Percentiles rank a stretch among this genome's conserved stretches.
Conservation (phyloP, 2,329 filamentous ascomycete species). For the Colletotrichum sojae region DNA sequence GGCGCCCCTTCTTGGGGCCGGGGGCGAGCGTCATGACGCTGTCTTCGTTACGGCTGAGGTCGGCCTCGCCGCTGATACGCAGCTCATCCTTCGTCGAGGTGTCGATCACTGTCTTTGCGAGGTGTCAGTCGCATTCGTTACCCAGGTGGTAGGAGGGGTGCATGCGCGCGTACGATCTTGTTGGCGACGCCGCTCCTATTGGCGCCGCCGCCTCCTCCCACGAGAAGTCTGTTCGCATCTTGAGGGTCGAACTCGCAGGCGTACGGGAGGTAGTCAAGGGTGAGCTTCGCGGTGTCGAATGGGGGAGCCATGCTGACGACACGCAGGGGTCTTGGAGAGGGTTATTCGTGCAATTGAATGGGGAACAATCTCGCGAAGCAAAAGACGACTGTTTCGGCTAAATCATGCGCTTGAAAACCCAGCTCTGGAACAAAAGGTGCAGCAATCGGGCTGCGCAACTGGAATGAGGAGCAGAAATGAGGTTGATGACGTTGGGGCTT, state of each 20-base stretch:
- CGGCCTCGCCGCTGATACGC: slow-evolving; percentile 77
- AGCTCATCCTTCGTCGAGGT: slow-evolving; percentile 75
- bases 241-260: slow-evolving; percentile 89
- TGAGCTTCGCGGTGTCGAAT: slow-evolving; percentile 71
- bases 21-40: slow-evolving; percentile 87
- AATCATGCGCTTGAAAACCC: neutral
- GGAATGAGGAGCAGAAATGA: slow-evolving; percentile 1
- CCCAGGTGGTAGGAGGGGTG: neutral
- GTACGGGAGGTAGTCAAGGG: slow-evolving; percentile 87
- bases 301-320: slow-evolving; percentile 52
- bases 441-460: neutral
- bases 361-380: neutral
- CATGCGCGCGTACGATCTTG: slow-evolving; percentile 78
- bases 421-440: slow-evolving; percentile 23
- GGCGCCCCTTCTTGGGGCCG: slow-evolving; percentile 62
- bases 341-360: slow-evolving; percentile 14
- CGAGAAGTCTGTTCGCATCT: slow-evolving; percentile 81
- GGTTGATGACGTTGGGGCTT: slow-evolving; percentile 32
- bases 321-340: slow-evolving; percentile 15
- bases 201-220: slow-evolving; percentile 90
- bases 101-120: slow-evolving; percentile 76
- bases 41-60: slow-evolving; percentile 88
- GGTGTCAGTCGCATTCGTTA: slow-evolving; percentile 30
- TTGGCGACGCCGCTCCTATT: slow-evolving; percentile 87
- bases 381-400: neutral